Conservation (phyloP, 2,329 filamentous ascomycete species). For the Clathrospora elynae region DNA sequence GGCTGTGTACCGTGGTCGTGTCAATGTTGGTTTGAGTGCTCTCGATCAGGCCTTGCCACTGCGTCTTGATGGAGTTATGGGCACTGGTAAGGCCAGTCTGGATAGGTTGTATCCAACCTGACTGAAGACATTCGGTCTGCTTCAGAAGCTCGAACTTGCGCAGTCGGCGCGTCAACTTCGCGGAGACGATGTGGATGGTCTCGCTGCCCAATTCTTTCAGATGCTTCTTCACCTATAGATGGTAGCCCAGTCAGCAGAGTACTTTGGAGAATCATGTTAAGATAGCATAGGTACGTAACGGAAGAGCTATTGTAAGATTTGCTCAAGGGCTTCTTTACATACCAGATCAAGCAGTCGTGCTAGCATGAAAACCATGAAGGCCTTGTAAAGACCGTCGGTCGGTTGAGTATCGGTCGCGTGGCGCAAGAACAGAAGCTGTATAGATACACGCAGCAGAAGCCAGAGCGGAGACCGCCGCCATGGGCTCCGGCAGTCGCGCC, state of each 20-base stretch:
- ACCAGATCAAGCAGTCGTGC: slow-evolving; percentile 46
- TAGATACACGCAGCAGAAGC: slow-evolving; percentile 59
- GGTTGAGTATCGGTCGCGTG: slow-evolving; percentile 12
- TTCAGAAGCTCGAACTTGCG: slow-evolving; percentile 28
- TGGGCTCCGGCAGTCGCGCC: slow-evolving; percentile 44
- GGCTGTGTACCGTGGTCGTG: slow-evolving; percentile 2
- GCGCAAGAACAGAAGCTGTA: slow-evolving; percentile 50
- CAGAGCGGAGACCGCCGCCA: slow-evolving; percentile 62
- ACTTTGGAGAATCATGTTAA: background rate
- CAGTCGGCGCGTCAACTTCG: slow-evolving; percentile 31
- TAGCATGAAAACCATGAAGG: slow-evolving; percentile 57
- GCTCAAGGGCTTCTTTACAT: too few relatives aligned
- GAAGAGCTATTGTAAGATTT: slow-evolving; percentile 23
- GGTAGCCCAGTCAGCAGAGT: background rate
- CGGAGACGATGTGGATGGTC: slow-evolving; percentile 18
- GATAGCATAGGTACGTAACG: too few relatives aligned
- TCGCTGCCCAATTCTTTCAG: slow-evolving; percentile 14
- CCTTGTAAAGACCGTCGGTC: slow-evolving; percentile 53
- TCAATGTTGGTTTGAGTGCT: slow-evolving; percentile 7
- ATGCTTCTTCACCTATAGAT: background rate
- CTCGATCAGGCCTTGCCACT: slow-evolving; percentile 14
- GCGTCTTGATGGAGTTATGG: slow-evolving; percentile 15
- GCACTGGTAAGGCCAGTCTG: slow-evolving; percentile 5
- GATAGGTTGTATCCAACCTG: slow-evolving; percentile 10
- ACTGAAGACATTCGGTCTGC: slow-evolving; percentile 4